Percentiles rank a stretch among this genome's conserved stretches.
phyloP scores from a whole-genome alignment of 306 rosid genomes.

The Abrus precatorius region DNA sequence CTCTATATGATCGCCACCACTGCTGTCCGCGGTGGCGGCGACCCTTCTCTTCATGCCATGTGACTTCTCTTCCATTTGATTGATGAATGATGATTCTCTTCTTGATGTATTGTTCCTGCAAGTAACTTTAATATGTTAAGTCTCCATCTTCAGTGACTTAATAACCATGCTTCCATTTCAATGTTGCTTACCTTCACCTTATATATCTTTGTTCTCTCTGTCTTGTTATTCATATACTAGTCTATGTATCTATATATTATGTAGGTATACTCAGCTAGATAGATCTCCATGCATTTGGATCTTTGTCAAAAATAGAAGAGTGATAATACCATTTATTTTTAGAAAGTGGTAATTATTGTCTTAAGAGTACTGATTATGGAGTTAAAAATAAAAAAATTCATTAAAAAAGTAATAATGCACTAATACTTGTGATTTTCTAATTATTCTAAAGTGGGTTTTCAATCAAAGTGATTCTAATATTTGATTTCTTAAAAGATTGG shows the following conservation, averaged over 20 bases:
- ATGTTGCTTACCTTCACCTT: neutral
- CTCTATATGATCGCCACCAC: constrained; percentile 55
- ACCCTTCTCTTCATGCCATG: neutral
- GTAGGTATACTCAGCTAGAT: neutral
- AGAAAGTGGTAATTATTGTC: too few relatives aligned
- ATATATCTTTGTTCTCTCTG: constrained; percentile 8
- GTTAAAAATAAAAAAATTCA: too few relatives aligned
- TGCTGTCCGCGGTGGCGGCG: constrained; percentile 33
- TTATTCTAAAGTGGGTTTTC: too few relatives aligned
- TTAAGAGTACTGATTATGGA: too few relatives aligned
- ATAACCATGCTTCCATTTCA: constrained; percentile 21
- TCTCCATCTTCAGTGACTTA: constrained; percentile 18
- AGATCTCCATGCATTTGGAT: neutral
- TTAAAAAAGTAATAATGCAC: too few relatives aligned
- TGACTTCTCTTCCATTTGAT: constrained; percentile 46
- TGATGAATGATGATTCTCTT: neutral
- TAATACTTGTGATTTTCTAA: too few relatives aligned
- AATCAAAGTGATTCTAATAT: too few relatives aligned
- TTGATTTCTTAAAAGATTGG: too few relatives aligned
- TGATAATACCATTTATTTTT: too few relatives aligned
- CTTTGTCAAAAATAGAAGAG: neutral
- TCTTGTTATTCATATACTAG: constrained; percentile 9
- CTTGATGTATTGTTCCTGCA: constrained; percentile 38
- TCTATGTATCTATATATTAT: neutral
- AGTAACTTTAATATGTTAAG: neutral